Evolutionary conservation across 2,329 filamentous ascomycete species (phyloP).

Genomic region (Xylariaceae sp.): DNA sequence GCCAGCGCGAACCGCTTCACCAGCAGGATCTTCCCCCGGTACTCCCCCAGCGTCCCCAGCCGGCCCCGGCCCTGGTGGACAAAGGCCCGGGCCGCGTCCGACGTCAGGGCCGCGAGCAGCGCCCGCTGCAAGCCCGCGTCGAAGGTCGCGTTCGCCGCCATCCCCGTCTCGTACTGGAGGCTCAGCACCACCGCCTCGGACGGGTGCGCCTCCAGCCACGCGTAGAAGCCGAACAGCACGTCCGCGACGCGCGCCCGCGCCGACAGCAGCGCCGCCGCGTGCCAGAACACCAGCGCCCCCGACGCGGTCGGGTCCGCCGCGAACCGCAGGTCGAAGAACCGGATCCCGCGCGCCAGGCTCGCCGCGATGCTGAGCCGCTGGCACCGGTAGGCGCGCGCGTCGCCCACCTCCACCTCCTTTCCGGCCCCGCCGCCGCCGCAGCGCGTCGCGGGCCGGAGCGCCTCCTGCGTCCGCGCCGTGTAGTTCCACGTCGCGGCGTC

Average conservation of each 20-base stretch:
- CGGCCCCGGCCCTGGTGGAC: conserved; percentile 23
- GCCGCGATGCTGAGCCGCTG: conserved; percentile 32
- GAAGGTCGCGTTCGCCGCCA: conserved; percentile 26
- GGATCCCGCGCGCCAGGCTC: conserved; percentile 41
- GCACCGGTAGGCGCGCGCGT: conserved; percentile 33
- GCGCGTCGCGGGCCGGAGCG: conserved; percentile 33
- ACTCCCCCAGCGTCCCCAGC: conserved; percentile 16
- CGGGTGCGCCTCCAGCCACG: conserved; percentile 43
- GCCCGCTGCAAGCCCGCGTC: conserved; percentile 31
- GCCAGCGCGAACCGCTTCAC: conserved; percentile 42
- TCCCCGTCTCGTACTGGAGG: conserved; percentile 41
- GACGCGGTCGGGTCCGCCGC: conserved; percentile 41
- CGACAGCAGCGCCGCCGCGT: conserved; percentile 39
- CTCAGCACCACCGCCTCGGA: conserved; percentile 42
- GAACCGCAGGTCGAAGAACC: conserved; percentile 47
- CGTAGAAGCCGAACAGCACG: conserved; percentile 42
- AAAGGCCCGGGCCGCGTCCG: conserved; percentile 32
- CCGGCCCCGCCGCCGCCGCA: conserved; percentile 30
- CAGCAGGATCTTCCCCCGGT: conserved; percentile 30
- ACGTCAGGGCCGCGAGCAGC: conserved; percentile 35
- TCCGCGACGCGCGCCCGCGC: conserved; percentile 38
- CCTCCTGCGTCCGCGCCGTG: conserved; percentile 35
- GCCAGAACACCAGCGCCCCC: conserved; percentile 46
- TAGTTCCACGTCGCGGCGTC: conserved; percentile 51
- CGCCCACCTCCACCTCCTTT: conserved; percentile 11